A percentile compares a stretch with the other conserved stretches of the same genome.
Conservation (phyloP, 345 rosid genomes). For the Anacardium occidentale region DNA sequence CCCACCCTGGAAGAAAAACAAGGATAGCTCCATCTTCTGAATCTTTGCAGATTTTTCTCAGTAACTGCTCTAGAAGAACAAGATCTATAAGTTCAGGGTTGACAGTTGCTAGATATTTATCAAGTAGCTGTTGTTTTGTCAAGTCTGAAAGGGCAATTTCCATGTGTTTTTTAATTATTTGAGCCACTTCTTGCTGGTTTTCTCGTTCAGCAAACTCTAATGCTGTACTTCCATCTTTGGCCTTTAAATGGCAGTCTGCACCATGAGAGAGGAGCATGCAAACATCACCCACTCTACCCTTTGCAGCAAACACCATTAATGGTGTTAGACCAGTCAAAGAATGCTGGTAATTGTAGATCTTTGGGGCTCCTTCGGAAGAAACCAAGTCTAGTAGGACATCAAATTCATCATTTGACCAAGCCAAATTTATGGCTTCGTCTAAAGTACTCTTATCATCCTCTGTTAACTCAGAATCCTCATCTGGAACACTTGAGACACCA, state of each 20-base stretch:
- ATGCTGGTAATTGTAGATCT: slow-evolving; percentile 73
- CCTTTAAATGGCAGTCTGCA: slow-evolving; percentile 56
- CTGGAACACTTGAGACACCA: slow-evolving; percentile 29
- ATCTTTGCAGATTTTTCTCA: slow-evolving; percentile 67
- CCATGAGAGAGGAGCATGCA: slow-evolving; percentile 84
- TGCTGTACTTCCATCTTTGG: slow-evolving; percentile 66
- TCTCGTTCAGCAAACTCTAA: slow-evolving; percentile 62
- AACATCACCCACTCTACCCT: slow-evolving; percentile 77
- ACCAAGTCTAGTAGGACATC: slow-evolving; percentile 73
- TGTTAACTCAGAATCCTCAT: slow-evolving; percentile 42
- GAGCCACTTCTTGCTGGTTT: slow-evolving; percentile 68
- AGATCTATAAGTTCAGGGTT: slow-evolving; percentile 69
- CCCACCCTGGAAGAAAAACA: slow-evolving; percentile 98
- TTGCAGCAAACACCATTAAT: slow-evolving; percentile 85
- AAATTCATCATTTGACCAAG: slow-evolving; percentile 81
- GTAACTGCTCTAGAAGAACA: slow-evolving; percentile 68
- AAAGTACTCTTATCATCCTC: slow-evolving; percentile 66
- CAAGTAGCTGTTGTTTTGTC: slow-evolving; percentile 50
- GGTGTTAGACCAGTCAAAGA: slow-evolving; percentile 68
- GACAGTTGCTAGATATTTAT: slow-evolving; percentile 58
- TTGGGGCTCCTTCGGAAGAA: slow-evolving; percentile 50
- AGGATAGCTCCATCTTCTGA: slow-evolving; percentile 85
- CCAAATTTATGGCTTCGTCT: slow-evolving; percentile 80
- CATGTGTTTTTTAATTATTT: slow-evolving; percentile 52
- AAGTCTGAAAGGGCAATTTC: slow-evolving; percentile 37